These are phyloP conservation scores for Amniculicola lignicola DNA, from an alignment of 495 filamentous ascomycete genomes.

Conservation along the genomic window DNA sequence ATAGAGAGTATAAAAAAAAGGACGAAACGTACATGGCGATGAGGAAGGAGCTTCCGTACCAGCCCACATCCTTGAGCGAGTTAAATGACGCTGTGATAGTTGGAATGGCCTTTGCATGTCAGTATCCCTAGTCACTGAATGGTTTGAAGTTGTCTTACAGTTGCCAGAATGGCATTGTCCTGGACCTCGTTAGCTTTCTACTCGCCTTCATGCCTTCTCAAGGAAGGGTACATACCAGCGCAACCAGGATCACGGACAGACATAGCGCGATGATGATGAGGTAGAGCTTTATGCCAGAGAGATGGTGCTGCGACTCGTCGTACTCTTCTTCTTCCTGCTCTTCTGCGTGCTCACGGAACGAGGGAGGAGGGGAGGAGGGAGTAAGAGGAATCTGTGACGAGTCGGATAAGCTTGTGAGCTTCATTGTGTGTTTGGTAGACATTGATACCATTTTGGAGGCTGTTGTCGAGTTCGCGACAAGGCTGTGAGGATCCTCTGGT, in stretches of 20 bases:
- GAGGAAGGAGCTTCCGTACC: constrained; percentile 27
- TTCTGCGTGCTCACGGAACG: background rate
- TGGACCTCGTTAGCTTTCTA: background rate
- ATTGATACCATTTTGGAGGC: too few relatives aligned
- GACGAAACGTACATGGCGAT: constrained; percentile 8
- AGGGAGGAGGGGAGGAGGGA: too few relatives aligned
- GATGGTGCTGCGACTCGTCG: constrained; percentile 32
- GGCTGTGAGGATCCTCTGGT: too few relatives aligned
- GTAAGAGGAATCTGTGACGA: too few relatives aligned
- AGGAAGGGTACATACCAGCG: background rate
- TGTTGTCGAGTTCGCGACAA: too few relatives aligned
- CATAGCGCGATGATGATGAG: constrained; percentile 37
- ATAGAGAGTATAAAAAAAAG: constrained; percentile 63
- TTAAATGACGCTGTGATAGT: constrained; percentile 29
- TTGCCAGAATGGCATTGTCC: constrained; percentile 23
- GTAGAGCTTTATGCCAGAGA: constrained; percentile 41
- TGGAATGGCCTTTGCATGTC: constrained; percentile 50
- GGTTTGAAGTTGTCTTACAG: constrained; percentile 7
- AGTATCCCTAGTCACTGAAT: background rate
- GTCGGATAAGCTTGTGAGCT: too few relatives aligned
- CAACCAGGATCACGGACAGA: constrained; percentile 11
- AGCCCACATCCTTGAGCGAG: constrained; percentile 29
- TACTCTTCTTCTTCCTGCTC: background rate
- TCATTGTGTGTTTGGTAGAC: too few relatives aligned
- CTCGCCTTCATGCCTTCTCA: background rate